Conservation (phyloP, 2,329 filamentous ascomycete species). For the Penicillium sp. region DNA sequence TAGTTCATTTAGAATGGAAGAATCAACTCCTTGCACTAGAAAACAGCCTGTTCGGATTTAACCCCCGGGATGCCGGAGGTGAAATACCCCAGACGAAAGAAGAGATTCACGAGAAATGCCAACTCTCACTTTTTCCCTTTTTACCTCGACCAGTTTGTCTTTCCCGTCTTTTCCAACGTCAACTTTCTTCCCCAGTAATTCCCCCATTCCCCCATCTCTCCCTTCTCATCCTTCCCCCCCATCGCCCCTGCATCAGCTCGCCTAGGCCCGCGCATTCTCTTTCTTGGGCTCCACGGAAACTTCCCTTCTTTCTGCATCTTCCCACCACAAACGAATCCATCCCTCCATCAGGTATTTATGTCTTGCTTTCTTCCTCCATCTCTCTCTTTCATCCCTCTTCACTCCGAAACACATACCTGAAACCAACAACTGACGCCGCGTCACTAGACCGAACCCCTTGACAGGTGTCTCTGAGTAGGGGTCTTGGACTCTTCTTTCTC, state of each 20-base stretch:
- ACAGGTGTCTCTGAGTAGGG: slow-evolving; percentile 18
- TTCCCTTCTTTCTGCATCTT: slow-evolving; percentile 27
- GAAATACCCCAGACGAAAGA: slow-evolving; percentile 6
- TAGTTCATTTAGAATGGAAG: neutral
- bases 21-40: neutral
- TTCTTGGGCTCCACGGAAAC: slow-evolving; percentile 26
- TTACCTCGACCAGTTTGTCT: neutral
- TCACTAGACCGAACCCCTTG: slow-evolving; percentile 20
- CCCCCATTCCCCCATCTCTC: neutral
- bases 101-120: slow-evolving; percentile 2
- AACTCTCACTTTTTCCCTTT: neutral
- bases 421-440: slow-evolving; percentile 23
- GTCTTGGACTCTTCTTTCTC: slow-evolving; percentile 11
- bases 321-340: slow-evolving; percentile 27
- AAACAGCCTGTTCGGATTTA: neutral
- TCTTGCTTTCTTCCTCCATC: slow-evolving; percentile 6
- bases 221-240: slow-evolving; percentile 4
- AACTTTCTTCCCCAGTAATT: neutral
- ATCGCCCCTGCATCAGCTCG: slow-evolving; percentile 24
- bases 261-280: slow-evolving; percentile 29
- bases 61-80: slow-evolving; percentile 5
- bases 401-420: slow-evolving; percentile 5
- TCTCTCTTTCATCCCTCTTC: slow-evolving; percentile 7
- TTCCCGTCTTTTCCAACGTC: neutral
- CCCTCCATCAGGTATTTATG: slow-evolving; percentile 21